Evolutionary conservation across 2,329 filamentous ascomycete genomes (phyloP).

Genomic region (Blumeriella jaapii): DNA sequence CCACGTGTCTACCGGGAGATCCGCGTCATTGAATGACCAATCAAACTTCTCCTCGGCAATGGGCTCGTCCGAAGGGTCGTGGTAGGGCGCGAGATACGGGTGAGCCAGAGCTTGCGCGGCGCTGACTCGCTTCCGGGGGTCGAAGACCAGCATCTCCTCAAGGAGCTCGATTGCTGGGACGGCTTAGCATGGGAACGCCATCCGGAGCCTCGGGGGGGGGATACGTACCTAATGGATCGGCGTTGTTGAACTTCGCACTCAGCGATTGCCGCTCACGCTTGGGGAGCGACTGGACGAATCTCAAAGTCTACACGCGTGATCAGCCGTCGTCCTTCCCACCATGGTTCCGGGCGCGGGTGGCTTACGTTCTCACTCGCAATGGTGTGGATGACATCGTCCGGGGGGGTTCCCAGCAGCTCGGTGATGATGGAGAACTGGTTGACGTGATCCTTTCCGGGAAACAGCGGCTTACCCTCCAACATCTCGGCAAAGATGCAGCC

Average conservation of each 20-base stretch:
- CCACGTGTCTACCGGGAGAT: conserved; percentile 97
- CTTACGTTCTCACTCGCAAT: conserved; percentile 96
- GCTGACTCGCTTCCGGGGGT: conserved; percentile 90
- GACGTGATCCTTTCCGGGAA: conserved; percentile 98
- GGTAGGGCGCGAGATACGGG: conserved; percentile 90
- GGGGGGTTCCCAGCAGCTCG: conserved; percentile 87
- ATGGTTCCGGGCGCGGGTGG: no score
- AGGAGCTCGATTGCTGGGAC: conserved; percentile 74
- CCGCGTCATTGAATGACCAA: conserved; percentile 98
- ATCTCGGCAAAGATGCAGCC: conserved; percentile 99
- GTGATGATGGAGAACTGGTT: conserved; percentile 99
- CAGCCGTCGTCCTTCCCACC: no score
- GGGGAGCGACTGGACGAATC: conserved; percentile 94
- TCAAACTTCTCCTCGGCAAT: conserved; percentile 96
- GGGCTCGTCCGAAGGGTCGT: conserved; percentile 94
- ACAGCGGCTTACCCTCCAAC: conserved; percentile 95
- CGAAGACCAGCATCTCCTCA: conserved; percentile 95
- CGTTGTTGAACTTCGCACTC: conserved; percentile 85
- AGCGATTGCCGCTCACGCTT: conserved; percentile 87
- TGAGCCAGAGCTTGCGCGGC: conserved; percentile 78
- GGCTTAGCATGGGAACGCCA: conserved; percentile 21
- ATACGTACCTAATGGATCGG: conserved; percentile 63
- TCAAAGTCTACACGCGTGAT: conserved; percentile 56
- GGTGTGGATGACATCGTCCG: conserved; percentile 95
- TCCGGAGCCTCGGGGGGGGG: not conserved